A percentile compares a stretch with the other conserved stretches of the same genome.
Conservation (phyloP, 2,329 filamentous ascomycete genomes). For the Neofusicoccum laricinum region DNA sequence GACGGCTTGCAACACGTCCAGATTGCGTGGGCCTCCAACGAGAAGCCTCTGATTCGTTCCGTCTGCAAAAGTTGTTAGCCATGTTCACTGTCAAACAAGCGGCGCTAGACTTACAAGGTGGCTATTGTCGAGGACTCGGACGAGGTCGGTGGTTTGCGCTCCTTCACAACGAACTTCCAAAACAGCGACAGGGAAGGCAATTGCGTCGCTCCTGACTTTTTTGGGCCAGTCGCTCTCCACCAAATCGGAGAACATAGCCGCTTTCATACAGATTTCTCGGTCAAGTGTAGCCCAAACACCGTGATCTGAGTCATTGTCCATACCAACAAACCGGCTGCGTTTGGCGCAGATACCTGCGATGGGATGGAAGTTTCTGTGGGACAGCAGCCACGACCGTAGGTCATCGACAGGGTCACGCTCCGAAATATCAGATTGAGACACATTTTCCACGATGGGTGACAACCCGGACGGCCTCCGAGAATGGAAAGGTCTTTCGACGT, state of each 20-base stretch:
- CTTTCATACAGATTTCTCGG: slow-evolving; percentile 43
- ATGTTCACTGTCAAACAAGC: not conserved
- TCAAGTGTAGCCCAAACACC: slow-evolving; percentile 51
- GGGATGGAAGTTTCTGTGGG: slow-evolving; percentile 44
- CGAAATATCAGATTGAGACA: slow-evolving; percentile 18
- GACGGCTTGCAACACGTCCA: slow-evolving; percentile 46
- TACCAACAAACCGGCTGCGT: slow-evolving; percentile 48
- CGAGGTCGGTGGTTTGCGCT: slow-evolving; percentile 33
- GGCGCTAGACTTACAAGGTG: slow-evolving; percentile 40
- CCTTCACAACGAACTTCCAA: slow-evolving; percentile 52
- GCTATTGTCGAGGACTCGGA: slow-evolving; percentile 45
- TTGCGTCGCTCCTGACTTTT: slow-evolving; percentile 24
- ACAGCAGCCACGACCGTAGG: slow-evolving; percentile 43
- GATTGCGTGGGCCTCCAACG: slow-evolving; percentile 52
- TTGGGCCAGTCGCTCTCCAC: slow-evolving; percentile 31
- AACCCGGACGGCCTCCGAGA: slow-evolving; percentile 22
- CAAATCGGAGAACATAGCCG: slow-evolving; percentile 27
- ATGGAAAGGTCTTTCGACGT: slow-evolving; percentile 24
- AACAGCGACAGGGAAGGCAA: slow-evolving; percentile 50
- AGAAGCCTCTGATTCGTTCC: slow-evolving; percentile 53
- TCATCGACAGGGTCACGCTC: slow-evolving; percentile 22
- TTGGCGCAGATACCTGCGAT: slow-evolving; percentile 46
- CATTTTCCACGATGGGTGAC: slow-evolving; percentile 21
- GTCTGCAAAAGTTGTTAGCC: slow-evolving; percentile 25
- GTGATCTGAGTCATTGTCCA: slow-evolving; percentile 42